Percentiles rank a stretch among this genome's conserved stretches.
phyloP scores from a whole-genome alignment of 2,329 filamentous ascomycete species.

The Ceratocystis colombiana region DNA sequence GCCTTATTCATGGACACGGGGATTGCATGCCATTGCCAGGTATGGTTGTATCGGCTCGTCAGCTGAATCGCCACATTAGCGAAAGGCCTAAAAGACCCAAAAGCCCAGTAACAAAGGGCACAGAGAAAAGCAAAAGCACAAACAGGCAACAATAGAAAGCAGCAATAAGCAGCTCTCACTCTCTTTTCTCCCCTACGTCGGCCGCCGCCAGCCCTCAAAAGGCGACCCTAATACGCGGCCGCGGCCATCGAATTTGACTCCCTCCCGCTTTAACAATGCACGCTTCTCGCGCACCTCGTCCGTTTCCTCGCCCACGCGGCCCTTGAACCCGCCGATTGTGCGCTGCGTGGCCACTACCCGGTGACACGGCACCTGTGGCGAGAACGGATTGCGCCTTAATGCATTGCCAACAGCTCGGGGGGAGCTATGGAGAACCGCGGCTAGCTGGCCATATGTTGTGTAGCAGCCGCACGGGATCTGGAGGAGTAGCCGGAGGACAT shows the following conservation, averaged over 20 bases:
- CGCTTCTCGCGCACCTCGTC: constrained; percentile 55
- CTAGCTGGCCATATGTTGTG: constrained; percentile 67
- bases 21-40: background rate
- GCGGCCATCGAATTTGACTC: constrained; percentile 51
- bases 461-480: constrained; percentile 67
- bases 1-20: background rate
- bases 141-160: background rate
- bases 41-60: background rate
- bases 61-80: background rate
- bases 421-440: constrained; percentile 57
- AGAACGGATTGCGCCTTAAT: constrained; percentile 69
- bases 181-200: background rate
- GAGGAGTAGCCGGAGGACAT: constrained; percentile 60
- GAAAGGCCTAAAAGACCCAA: background rate
- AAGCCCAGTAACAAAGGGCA: background rate
- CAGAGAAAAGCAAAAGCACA: background rate
- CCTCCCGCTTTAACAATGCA: constrained; percentile 50
- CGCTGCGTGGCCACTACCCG: constrained; percentile 56
- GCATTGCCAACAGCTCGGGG: constrained; percentile 70
- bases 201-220: constrained; percentile 34
- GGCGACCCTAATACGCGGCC: constrained; percentile 52
- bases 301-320: constrained; percentile 50
- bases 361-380: constrained; percentile 72
- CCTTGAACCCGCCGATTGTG: constrained; percentile 57
- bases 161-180: background rate